Conservation (phyloP, 2,329 filamentous ascomycete species). For the Calonectria pseudoturangicola region DNA sequence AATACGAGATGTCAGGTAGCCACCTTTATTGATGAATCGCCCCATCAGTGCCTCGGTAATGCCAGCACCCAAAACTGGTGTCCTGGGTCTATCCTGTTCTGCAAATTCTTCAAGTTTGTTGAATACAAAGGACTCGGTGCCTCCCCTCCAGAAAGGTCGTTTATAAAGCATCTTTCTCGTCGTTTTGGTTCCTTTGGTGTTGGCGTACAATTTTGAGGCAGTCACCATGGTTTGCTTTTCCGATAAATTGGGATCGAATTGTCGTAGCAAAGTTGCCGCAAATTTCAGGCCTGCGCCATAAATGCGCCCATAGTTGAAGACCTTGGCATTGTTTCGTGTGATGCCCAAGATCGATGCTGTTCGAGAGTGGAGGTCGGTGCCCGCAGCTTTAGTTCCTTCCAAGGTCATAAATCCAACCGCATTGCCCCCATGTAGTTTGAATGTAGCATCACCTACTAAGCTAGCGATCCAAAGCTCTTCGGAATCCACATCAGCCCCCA, state of each 20-base stretch:
- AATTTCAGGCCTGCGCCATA: conserved; percentile 98
- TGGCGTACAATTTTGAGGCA: conserved; percentile 87
- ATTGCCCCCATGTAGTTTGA: conserved; percentile 95
- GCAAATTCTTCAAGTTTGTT: conserved; percentile 99
- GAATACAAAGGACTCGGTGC: conserved; percentile 98
- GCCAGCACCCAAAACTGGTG: conserved; percentile 93
- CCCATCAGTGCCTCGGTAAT: conserved; percentile 97
- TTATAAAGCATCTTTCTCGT: conserved; percentile 82
- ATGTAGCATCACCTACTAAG: conserved; percentile 94
- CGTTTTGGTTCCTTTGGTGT: conserved; percentile 93
- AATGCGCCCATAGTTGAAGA: conserved; percentile 99
- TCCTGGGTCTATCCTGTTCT: conserved; percentile 92
- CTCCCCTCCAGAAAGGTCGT: conserved; percentile 92
- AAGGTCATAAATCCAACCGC: conserved; percentile 99
- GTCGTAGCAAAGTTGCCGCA: conserved; percentile 89
- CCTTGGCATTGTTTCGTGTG: conserved; percentile 94
- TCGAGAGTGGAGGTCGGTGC: conserved; percentile 94
- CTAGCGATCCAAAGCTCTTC: conserved; percentile 99
- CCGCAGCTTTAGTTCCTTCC: conserved; percentile 94
- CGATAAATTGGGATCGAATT: conserved; percentile 91
- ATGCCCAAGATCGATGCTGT: conserved; percentile 95
- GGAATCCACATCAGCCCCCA: conserved; percentile 97
- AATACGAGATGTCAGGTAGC: conserved; percentile 96
- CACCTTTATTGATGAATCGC: conserved; percentile 89
- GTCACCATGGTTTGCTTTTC: conserved; percentile 86